Evolutionary conservation across 108 stramenopile species (phyloP).

Genomic region (Skeletonema costatum): DNA sequence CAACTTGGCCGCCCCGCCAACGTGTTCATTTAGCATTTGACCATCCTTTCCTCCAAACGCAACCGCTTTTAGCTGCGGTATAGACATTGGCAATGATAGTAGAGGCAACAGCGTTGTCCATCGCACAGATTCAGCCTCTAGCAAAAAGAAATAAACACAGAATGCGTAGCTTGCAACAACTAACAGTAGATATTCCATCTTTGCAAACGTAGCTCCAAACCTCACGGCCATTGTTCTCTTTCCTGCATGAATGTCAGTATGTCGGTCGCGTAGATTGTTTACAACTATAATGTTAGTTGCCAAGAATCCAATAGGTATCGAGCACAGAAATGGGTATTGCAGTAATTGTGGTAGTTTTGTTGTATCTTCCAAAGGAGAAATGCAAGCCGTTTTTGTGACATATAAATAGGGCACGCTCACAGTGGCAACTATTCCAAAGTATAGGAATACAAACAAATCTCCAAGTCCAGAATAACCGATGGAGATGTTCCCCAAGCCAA

Average conservation of each 20-base stretch:
- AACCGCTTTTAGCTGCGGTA: constrained; percentile 56
- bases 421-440: constrained; percentile 89
- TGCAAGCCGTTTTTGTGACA: constrained; percentile 12
- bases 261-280: constrained; percentile 89
- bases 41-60: constrained; percentile 74
- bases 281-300: constrained; percentile 89
- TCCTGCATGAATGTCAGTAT: constrained; percentile 72
- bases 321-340: constrained; percentile 31
- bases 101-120: constrained; percentile 54
- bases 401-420: constrained; percentile 71
- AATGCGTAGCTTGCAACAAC: constrained; percentile 48
- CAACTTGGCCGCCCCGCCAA: constrained; percentile 80
- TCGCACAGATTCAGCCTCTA: constrained; percentile 12
- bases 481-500: constrained; percentile 76
- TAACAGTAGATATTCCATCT: constrained; percentile 60
- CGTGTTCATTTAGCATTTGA: constrained; percentile 70
- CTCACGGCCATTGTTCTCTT: constrained; percentile 85
- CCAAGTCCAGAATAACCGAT: constrained; percentile 88
- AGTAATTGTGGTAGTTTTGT: constrained; percentile 10
- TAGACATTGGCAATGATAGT: constrained; percentile 66
- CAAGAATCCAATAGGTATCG: constrained; percentile 66
- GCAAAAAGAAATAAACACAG: constrained; percentile 23
- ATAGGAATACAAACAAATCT: constrained; percentile 87
- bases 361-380: constrained; percentile 3
- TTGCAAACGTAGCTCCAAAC: constrained; percentile 74